A percentile compares a stretch with the other conserved stretches of the same genome.
Conservation (phyloP, 2,329 filamentous ascomycete genomes). For the Neonectria coccinea region DNA sequence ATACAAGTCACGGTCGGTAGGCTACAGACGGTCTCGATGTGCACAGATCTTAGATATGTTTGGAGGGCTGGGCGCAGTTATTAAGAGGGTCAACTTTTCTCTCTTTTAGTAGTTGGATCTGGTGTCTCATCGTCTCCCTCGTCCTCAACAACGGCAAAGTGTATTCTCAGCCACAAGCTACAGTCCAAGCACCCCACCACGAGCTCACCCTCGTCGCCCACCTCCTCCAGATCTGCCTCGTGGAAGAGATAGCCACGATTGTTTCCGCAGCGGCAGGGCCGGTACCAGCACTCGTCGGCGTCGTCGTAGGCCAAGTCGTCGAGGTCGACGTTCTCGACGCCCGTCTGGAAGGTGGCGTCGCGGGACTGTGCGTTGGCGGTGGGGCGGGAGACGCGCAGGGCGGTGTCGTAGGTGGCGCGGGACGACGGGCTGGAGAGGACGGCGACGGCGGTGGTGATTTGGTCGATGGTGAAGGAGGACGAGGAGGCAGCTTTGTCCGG, state of each 20-base stretch:
- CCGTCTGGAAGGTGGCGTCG: constrained; percentile 62
- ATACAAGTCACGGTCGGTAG: neutral
- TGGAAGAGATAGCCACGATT: constrained; percentile 68
- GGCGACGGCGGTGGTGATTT: constrained; percentile 71
- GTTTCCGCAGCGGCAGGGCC: constrained; percentile 73
- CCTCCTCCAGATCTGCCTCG: constrained; percentile 70
- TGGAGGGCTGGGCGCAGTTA: neutral
- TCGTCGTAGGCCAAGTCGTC: constrained; percentile 72
- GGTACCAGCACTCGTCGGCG: constrained; percentile 62
- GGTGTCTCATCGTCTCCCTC: constrained; percentile 42
- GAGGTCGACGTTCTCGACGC: constrained; percentile 73
- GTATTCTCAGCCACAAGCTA: constrained; percentile 73
- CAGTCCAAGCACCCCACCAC: constrained; percentile 75
- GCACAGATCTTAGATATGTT: neutral
- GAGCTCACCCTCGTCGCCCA: constrained; percentile 68
- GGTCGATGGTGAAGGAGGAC: constrained; percentile 66
- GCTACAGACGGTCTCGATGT: neutral
- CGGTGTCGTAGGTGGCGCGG: constrained; percentile 66
- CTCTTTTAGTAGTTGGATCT: constrained; percentile 35
- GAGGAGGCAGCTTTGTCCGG: constrained; percentile 65
- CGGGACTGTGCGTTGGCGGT: constrained; percentile 27
- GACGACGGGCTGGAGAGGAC: constrained; percentile 64
- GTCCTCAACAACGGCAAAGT: constrained; percentile 67
- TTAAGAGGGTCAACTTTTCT: constrained; percentile 42
- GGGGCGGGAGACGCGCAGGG: constrained; percentile 54